These are phyloP conservation scores for Macrophomina pseudophaseolina DNA, from an alignment of 2,329 filamentous ascomycete genomes.

Conservation along the genomic window DNA sequence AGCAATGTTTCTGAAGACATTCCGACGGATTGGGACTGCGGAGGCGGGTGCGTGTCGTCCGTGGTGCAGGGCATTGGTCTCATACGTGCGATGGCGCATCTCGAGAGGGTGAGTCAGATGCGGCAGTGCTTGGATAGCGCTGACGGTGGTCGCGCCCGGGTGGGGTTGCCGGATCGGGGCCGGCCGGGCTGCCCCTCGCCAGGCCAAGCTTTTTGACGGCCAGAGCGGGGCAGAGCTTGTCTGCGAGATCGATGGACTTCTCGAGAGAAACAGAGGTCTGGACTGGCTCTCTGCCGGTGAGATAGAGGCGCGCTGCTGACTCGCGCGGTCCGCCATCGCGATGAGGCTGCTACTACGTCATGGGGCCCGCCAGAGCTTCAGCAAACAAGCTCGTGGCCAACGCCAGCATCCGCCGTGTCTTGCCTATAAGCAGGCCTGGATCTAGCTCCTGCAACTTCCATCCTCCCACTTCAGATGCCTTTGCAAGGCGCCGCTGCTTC, in stretches of 20 bases:
- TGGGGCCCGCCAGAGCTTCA: background rate
- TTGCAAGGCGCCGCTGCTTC: too few relatives aligned
- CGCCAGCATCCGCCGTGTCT: background rate
- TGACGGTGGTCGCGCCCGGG: background rate
- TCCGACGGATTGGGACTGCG: background rate
- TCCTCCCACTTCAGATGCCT: background rate
- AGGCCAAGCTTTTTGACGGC: constrained; percentile 3
- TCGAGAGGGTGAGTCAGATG: background rate
- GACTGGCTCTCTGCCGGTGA: too few relatives aligned
- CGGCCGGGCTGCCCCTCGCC: background rate
- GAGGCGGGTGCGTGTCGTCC: background rate
- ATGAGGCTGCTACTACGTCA: constrained; percentile 1
- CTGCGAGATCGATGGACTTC: background rate
- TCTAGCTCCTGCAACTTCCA: background rate
- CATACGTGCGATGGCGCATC: background rate
- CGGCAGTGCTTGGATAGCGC: background rate
- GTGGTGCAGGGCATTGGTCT: background rate
- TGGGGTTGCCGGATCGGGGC: background rate
- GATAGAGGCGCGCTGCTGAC: background rate
- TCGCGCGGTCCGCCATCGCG: background rate
- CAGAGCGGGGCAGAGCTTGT: constrained; percentile 18
- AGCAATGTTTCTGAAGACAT: background rate
- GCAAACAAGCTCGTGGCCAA: constrained; percentile 4
- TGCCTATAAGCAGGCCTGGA: background rate
- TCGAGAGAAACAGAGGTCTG: too few relatives aligned